Base-by-base conservation (phyloP, 305 asterid species). In the Fraxinus velutina region DNA sequence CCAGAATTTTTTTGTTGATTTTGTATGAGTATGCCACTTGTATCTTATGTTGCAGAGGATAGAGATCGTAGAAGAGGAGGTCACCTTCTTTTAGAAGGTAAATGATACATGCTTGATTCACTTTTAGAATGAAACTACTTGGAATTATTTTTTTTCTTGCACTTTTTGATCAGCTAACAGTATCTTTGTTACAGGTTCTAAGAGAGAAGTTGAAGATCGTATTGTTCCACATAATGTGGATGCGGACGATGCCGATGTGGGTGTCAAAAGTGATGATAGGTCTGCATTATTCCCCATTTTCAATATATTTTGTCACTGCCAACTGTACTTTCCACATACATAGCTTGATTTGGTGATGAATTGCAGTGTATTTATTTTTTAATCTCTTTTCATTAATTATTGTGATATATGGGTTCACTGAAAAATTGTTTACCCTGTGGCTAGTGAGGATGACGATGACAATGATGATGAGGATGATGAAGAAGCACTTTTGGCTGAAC, bases 401-500 rank as follows among this genome's bases (percentile, higher is more conserved):
- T 66, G 9, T 12, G 37, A 66, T 66, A 9, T 0, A 24, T 66
- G 37, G 21, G 22, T 68, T 32, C 29, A 44, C 73, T 76, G 10
- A 79, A 62, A 71, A 71, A 24, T 77, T 70, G 0, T 79, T 5
- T 80, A 29, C 72, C 27, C 6, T 15, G 8, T 75, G 86, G 42
- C 34, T 44, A 89, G 92, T 75, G 93, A 88, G 15, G 94, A 90
- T 0, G 97, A 92, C 1, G 98, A 88, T 0, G 98, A 93, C 0
- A 97, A 92, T 0, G 92, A 93, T 4, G 97, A 92, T 8, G 99
- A 89, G 75, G 98, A 96, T 84, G 99, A 92, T 79, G 92, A 90
- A 75, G 98, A 94, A 87, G 97, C 98, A 84, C 97, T 93, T 75
- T 27, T 95, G 87, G 96, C 95, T 24, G 99, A 93, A 87, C 98